Evolutionary conservation across 208 protist genomes (phyloP).

Genomic region (Phytomonas francai): DNA sequence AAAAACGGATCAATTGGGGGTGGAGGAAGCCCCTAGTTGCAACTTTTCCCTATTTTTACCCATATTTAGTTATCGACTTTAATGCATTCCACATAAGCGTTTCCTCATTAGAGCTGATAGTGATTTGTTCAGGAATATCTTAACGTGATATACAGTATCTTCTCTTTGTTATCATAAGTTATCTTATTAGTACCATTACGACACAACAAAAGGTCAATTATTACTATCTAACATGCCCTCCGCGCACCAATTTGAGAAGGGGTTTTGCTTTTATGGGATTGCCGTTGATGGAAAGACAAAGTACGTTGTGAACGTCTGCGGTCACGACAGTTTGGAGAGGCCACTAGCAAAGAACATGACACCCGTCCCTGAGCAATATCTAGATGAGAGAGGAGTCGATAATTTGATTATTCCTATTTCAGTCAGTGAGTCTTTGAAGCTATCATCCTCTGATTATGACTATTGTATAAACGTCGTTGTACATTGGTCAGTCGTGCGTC

Average conservation of each 20-base stretch:
- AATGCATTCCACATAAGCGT: neutral
- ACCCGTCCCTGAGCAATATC: constrained; percentile 35
- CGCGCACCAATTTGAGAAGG: neutral
- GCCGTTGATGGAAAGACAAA: constrained; percentile 31
- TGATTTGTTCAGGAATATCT: neutral
- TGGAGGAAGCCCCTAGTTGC: neutral
- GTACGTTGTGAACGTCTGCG: constrained; percentile 78
- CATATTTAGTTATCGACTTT: neutral
- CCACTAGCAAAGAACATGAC: constrained; percentile 70
- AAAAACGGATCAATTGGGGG: neutral
- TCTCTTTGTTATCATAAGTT: neutral
- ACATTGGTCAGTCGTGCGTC: constrained; percentile 49
- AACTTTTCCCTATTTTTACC: neutral
- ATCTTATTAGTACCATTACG: neutral
- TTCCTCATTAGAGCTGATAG: neutral
- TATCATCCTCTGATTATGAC: constrained; percentile 14
- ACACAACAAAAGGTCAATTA: constrained; percentile 5
- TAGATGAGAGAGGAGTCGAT: constrained; percentile 74
- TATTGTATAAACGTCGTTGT: constrained; percentile 75
- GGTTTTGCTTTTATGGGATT: constrained; percentile 31
- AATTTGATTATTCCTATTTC: constrained; percentile 85
- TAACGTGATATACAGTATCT: neutral
- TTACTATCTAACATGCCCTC: neutral
- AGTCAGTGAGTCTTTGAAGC: constrained; percentile 35
- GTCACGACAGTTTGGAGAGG: constrained; percentile 49